phyloP scores from a whole-genome alignment of 179 eudicot genomes.

The Monotropa hypopitys region DNA sequence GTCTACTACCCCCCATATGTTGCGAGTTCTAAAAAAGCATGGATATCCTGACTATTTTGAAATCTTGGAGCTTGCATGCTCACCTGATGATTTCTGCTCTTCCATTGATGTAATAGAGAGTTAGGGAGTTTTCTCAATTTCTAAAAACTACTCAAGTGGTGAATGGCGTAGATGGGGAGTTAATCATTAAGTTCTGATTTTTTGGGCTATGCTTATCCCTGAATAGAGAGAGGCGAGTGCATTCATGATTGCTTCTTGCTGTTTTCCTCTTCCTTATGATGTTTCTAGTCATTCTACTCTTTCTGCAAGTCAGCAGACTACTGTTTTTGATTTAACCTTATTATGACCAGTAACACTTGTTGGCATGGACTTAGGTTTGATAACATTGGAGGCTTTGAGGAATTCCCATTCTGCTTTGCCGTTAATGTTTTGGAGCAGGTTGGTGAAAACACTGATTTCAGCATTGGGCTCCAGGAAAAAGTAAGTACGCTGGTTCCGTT shows the following conservation, averaged over 20 bases:
- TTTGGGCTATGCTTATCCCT: not conserved
- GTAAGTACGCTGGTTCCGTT: constrained; percentile 20
- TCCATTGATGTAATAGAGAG: not conserved
- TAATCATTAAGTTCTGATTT: not conserved
- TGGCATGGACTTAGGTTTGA: constrained; percentile 34
- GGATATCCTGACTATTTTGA: not conserved
- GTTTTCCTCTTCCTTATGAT: not conserved
- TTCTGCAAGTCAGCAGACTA: constrained; percentile 2
- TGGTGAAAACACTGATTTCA: constrained; percentile 13
- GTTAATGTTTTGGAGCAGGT: constrained; percentile 49
- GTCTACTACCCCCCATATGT: not conserved
- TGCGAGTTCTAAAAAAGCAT: not conserved
- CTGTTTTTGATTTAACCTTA: constrained; percentile 5
- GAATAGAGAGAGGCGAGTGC: not conserved
- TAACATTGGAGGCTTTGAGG: constrained; percentile 29
- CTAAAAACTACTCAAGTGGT: not conserved
- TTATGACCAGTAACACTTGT: constrained; percentile 9
- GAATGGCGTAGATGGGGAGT: not conserved
- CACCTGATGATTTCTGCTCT: not conserved
- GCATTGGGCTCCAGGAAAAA: constrained; percentile 18
- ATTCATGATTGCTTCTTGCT: not conserved
- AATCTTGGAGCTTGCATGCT: not conserved
- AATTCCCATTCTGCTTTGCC: constrained; percentile 41
- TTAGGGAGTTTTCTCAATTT: not conserved
- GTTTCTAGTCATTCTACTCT: not conserved